These are phyloP conservation scores for Penstemon davidsonii DNA, from an alignment of 257 asterid genomes.

Conservation along the genomic window DNA sequence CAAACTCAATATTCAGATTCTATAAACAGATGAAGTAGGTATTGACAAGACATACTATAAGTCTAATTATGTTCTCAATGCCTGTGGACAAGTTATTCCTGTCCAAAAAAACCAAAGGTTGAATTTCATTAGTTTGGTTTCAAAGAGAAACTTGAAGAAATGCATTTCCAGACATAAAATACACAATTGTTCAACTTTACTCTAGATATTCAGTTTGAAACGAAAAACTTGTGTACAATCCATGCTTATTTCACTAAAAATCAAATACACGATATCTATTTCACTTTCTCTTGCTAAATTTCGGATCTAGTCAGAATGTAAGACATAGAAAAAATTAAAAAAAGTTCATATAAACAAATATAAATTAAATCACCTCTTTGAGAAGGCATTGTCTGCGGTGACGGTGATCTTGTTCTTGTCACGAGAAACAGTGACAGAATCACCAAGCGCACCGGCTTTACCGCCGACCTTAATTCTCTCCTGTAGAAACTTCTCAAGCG, in stretches of 20 bases:
- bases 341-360: background rate
- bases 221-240: too few relatives aligned
- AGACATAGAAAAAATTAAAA: background rate
- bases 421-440: slow-evolving; percentile 51
- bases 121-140: background rate
- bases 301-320: too few relatives aligned
- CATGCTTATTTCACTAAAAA: too few relatives aligned
- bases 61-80: too few relatives aligned
- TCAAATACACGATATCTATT: too few relatives aligned
- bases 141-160: background rate
- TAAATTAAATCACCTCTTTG: slow-evolving; percentile 45
- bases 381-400: slow-evolving; percentile 47
- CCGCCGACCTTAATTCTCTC: slow-evolving; percentile 72
- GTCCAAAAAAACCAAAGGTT: too few relatives aligned
- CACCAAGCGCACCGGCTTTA: slow-evolving; percentile 67
- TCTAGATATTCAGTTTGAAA: too few relatives aligned
- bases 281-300: too few relatives aligned
- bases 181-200: background rate
- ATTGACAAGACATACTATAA: background rate
- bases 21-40: background rate
- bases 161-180: background rate
- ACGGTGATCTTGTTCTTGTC: slow-evolving; percentile 62
- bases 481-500: slow-evolving; percentile 65
- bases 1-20: background rate
- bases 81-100: too few relatives aligned